Percentiles rank a stretch among this genome's conserved stretches.
phyloP scores from a whole-genome alignment of 2,329 filamentous ascomycete genomes.

The Helotiales sp. region DNA sequence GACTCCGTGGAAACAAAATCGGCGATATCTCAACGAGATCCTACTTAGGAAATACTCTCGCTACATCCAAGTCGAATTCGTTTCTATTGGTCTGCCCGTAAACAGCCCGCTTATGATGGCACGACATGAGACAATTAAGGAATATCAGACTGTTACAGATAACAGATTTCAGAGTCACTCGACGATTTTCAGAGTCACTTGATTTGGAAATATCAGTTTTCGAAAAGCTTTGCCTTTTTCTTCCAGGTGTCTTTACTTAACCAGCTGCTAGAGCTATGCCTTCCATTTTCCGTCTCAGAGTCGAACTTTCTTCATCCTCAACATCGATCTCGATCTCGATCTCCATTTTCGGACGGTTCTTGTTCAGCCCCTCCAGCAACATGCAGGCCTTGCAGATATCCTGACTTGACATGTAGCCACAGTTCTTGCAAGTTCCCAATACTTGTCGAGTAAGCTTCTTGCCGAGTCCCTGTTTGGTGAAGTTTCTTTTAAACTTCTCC shows the following conservation, averaged over 20 bases:
- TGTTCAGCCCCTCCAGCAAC: constrained; percentile 88
- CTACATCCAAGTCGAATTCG: background rate
- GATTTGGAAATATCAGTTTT: background rate
- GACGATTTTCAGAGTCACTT: background rate
- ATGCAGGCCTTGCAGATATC: constrained; percentile 92
- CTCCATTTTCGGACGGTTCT: constrained; percentile 68
- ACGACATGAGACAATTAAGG: background rate
- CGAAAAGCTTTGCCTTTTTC: background rate
- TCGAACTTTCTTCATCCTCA: constrained; percentile 54
- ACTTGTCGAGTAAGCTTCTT: constrained; percentile 64
- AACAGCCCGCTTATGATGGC: background rate
- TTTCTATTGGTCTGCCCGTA: background rate
- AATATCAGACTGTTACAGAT: background rate
- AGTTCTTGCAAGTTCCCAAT: constrained; percentile 82
- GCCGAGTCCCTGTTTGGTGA: constrained; percentile 37
- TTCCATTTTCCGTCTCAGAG: constrained; percentile 56
- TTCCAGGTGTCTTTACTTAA: constrained; percentile 19
- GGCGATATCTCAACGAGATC: background rate
- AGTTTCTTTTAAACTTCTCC: constrained; percentile 31
- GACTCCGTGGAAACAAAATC: background rate
- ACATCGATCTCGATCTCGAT: constrained; percentile 48
- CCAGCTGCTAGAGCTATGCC: constrained; percentile 48
- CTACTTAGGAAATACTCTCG: background rate
- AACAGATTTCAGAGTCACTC: background rate
- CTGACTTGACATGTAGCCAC: constrained; percentile 96